These are phyloP conservation scores for Geranomyces michiganensis DNA, from an alignment of 192 early-diverging fungal species.

Conservation along the genomic window DNA sequence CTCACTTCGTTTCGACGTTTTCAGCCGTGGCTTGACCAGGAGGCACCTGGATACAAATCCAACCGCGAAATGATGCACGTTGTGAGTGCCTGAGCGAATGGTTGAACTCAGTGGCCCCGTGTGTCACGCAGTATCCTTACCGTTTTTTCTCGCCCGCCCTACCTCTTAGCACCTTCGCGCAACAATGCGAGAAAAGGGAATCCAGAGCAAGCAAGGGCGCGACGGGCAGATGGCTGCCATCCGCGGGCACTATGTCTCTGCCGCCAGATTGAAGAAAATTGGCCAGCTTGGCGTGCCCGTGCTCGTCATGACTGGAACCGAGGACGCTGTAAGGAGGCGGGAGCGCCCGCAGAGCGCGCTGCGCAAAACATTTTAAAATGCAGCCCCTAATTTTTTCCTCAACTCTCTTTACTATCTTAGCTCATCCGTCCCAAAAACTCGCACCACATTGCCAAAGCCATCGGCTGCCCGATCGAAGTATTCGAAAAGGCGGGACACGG, in stretches of 20 bases:
- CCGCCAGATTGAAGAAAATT: slow-evolving; percentile 32
- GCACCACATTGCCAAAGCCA: slow-evolving; percentile 37
- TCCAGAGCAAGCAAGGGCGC: slow-evolving; percentile 36
- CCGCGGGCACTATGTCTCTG: slow-evolving; percentile 38
- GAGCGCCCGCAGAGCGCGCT: no score
- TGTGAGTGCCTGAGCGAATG: slow-evolving; percentile 19
- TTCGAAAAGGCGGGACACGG: slow-evolving; percentile 46
- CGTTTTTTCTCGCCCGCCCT: neutral
- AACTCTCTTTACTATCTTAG: neutral
- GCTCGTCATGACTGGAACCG: slow-evolving; percentile 43
- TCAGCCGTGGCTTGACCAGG: slow-evolving; percentile 40
- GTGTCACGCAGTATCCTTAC: neutral
- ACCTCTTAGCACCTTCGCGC: neutral
- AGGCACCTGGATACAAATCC: slow-evolving; percentile 26
- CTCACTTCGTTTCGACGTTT: neutral
- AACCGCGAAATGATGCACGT: slow-evolving; percentile 42
- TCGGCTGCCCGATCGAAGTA: slow-evolving; percentile 36
- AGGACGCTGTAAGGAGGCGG: slow-evolving; percentile 42
- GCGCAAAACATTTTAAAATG: no score
- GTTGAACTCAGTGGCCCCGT: no score
- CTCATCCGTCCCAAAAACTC: slow-evolving; percentile 46
- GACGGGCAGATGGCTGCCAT: slow-evolving; percentile 39
- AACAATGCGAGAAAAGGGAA: slow-evolving; percentile 24
- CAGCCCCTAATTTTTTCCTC: neutral
- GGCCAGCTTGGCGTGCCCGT: slow-evolving; percentile 38